Conservation (phyloP, 176 grass and related monocot species). For the Lolium multiflorum region DNA sequence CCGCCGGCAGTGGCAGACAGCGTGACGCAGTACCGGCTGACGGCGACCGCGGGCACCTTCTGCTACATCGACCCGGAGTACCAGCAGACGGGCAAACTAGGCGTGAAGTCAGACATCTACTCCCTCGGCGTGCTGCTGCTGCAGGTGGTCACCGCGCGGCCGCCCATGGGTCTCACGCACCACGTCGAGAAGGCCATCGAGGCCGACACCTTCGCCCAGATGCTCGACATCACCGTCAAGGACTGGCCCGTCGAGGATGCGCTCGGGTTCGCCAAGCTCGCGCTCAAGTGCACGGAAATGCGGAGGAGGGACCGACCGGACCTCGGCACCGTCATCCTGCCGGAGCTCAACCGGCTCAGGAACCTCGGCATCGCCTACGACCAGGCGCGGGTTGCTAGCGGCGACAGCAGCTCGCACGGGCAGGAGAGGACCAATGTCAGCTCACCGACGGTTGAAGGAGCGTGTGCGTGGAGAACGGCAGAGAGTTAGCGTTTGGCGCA, state of each 20-base stretch:
- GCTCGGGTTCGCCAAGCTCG: slow-evolving; percentile 69
- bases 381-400: slow-evolving; percentile 8
- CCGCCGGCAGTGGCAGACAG: slow-evolving; percentile 77
- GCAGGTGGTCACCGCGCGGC: slow-evolving; percentile 75
- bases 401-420: slow-evolving; percentile 2
- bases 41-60: slow-evolving; percentile 89
- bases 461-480: slow-evolving; percentile 46
- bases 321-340: slow-evolving; percentile 81
- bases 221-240: slow-evolving; percentile 72
- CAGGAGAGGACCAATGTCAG: slow-evolving; percentile 34
- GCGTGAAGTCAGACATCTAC: slow-evolving; percentile 94
- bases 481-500: slow-evolving; percentile 49
- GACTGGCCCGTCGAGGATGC: slow-evolving; percentile 92
- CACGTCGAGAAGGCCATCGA: slow-evolving; percentile 88
- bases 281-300: slow-evolving; percentile 85
- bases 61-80: slow-evolving; percentile 99
- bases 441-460: slow-evolving; percentile 19
- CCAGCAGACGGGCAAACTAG: slow-evolving; percentile 90
- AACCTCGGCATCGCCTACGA: slow-evolving; percentile 82
- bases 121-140: slow-evolving; percentile 92
- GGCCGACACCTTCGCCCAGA: slow-evolving; percentile 61
- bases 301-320: slow-evolving; percentile 75
- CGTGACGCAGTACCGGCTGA: slow-evolving; percentile 89
- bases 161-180: slow-evolving; percentile 89
- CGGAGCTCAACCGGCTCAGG: slow-evolving; percentile 89